Evolutionary conservation across 108 stramenopile genomes (phyloP).

Genomic region (Mayamaea pseudoterrestris): DNA sequence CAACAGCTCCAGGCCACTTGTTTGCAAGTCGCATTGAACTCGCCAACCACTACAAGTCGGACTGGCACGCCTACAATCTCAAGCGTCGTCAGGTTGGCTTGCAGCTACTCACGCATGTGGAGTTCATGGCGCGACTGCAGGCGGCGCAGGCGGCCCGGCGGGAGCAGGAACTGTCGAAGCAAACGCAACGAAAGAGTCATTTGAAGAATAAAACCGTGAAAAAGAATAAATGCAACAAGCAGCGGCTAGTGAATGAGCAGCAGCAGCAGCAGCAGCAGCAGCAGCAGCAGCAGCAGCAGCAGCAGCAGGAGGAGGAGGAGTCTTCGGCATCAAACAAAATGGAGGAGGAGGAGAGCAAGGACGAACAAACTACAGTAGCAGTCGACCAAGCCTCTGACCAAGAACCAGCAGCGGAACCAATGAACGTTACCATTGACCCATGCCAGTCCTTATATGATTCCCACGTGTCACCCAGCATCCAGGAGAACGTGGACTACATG

Average conservation of each 20-base stretch:
- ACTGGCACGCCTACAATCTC: constrained; percentile 97
- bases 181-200: too few species aligned
- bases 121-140: constrained; percentile 64
- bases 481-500: constrained; percentile 68
- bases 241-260: constrained; percentile 6
- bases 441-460: constrained; percentile 80
- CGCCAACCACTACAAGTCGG: constrained; percentile 81
- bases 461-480: constrained; percentile 33
- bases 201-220: constrained; percentile 33
- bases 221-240: constrained; percentile 14
- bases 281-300: constrained; percentile 8
- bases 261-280: neutral
- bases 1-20: constrained; percentile 74
- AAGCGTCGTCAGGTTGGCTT: constrained; percentile 84
- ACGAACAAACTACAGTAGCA: constrained; percentile 1
- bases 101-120: constrained; percentile 47
- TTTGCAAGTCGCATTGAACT: constrained; percentile 63
- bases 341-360: constrained; percentile 8
- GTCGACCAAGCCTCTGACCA: constrained; percentile 6
- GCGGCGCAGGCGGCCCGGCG: constrained; percentile 65
- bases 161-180: constrained; percentile 42
- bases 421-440: constrained; percentile 72
- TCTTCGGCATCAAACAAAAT: constrained; percentile 20
- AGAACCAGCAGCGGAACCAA: constrained; percentile 12
- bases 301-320: constrained; percentile 10